Percentiles rank a stretch among this genome's conserved stretches.
Evolutionary conservation across 495 filamentous ascomycete species (phyloP).

Genomic region (Annulohypoxylon nitens): DNA sequence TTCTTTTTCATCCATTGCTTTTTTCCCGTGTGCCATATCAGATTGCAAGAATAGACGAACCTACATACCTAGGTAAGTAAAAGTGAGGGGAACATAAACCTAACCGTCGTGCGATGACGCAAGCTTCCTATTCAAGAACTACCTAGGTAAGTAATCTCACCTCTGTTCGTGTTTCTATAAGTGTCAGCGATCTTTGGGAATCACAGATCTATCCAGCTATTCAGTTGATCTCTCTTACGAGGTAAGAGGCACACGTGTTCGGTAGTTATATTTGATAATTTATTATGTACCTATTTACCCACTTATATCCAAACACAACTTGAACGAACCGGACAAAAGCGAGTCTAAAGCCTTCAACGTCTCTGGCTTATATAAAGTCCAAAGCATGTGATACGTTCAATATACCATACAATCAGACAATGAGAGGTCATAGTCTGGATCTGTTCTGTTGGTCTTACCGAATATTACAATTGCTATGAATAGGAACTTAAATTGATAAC

Average conservation of each 20-base stretch:
- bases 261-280: not conserved
- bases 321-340: conserved; percentile 4
- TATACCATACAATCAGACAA: not conserved
- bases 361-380: conserved; percentile 22
- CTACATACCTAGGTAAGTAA: not conserved
- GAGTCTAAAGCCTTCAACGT: not conserved
- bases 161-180: not conserved
- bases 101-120: conserved; percentile 40
- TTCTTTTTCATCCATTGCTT: conserved; percentile 1
- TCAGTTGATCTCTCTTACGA: not conserved
- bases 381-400: conserved; percentile 8
- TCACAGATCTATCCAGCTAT: not conserved
- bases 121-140: conserved; percentile 18
- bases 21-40: not conserved
- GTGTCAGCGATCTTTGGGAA: not conserved
- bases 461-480: not conserved
- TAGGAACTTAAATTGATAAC: not conserved
- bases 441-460: not conserved
- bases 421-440: not conserved
- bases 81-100: conserved; percentile 11
- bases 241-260: conserved; percentile 6
- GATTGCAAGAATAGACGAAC: conserved; percentile 15
- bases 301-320: conserved; percentile 1
- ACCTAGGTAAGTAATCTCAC: not conserved
- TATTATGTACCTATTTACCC: conserved; percentile 6